Base-by-base conservation (phyloP, 2,329 filamentous ascomycete genomes). In the Hypoxylon sp. region DNA sequence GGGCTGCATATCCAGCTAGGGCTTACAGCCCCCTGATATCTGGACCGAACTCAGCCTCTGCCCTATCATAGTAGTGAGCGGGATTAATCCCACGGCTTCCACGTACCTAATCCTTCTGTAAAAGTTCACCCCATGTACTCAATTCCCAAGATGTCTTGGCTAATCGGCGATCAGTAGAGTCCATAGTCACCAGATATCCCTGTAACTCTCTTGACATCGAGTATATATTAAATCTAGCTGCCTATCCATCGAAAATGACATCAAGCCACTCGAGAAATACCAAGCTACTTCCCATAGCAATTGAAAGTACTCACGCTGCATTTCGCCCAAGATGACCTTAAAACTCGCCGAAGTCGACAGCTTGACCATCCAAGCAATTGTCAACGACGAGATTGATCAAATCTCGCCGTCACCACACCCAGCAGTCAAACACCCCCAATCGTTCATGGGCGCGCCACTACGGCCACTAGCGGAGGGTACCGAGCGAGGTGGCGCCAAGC, bases 351-450 rank as follows among this genome's bases (percentile, higher is more conserved):
- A 77, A 46, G 72, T 78, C 29, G 73, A 78, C 62, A 71, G 65
- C 53, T 78, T 87, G 29, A 83, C 86, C 35, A 82, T 85, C 24
- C 75, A 80, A 4, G 80, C 86, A 32, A 82, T 88, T 63, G 81
- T 88, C 62, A 84, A 87, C 74, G 85, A 88, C 77, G 86, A 88
- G 66, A 77, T 87, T 46, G 85, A 88, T 69, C 81, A 83, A 3
- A 81, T 87, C 63, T 87, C 85, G 1, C 80, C 82, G 1, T 79
- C 81, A 17, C 77, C 82, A 0, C 80, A 82, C 19, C 78, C 81
- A 6, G 81, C 79, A 1, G 79, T 86, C 48, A 75, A 81, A 24
- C 76, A 84, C 27, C 70, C 77, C 0, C 82, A 84, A 11, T 79
- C 80, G 21, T 76, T 87, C 70, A 78, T 79, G 29, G 79, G 81